Base-by-base conservation (phyloP, 1,284 basidiomycete species). In the Rhodotorula glutinis region DNA sequence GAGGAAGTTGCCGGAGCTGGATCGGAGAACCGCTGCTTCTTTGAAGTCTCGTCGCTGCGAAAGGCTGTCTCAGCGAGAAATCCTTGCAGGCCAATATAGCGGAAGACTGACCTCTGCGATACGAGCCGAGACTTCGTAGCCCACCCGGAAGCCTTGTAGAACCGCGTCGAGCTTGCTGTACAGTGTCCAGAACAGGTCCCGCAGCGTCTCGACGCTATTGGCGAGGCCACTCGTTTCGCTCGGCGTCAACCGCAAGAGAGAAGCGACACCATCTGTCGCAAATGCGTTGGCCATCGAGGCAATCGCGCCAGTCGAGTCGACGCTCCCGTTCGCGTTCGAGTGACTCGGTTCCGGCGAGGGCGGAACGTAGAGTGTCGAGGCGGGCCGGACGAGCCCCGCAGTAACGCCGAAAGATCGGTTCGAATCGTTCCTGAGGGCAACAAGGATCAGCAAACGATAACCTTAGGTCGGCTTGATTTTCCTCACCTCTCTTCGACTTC, bases 141-240 rank as follows among this genome's bases (percentile, higher is more conserved):
- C 85, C 3, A 97, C 89, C 56, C 94, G 83, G 73, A 98, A 83
- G 14, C 93, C 91, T 78, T 98, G 94, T 44, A 91, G 84, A n/a
- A 98, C 90, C 27, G 96, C 96, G 75, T 94, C 89, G 60, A 99
- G 79, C 79, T 99, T 99, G 9, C 93, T 96, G 78, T 92, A 99
- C 23, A 97, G 79, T 7, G 96, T 98, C 94, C 95, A 98, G 79
- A 98, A 98, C 46, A 99, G 83, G 79, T 98, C 96, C 67, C 84
- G 85, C 60, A 98, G 79, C n/a, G 89, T 86, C 74, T 94, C 90
- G 69, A 91, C 88, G 77, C 96, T 88, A 46, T 84, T 80, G 57
- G 87, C 84, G 60, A 46, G 76, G 11, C 85, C 84, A 40, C 86
- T 86, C 7, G 87, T 87, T 75, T 93, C 89, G 71, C 93, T 79